Percentiles rank a stretch among this genome's conserved stretches.
phyloP scores from a whole-genome alignment of 2,329 filamentous ascomycete genomes.

The Claviceps maximensis region DNA sequence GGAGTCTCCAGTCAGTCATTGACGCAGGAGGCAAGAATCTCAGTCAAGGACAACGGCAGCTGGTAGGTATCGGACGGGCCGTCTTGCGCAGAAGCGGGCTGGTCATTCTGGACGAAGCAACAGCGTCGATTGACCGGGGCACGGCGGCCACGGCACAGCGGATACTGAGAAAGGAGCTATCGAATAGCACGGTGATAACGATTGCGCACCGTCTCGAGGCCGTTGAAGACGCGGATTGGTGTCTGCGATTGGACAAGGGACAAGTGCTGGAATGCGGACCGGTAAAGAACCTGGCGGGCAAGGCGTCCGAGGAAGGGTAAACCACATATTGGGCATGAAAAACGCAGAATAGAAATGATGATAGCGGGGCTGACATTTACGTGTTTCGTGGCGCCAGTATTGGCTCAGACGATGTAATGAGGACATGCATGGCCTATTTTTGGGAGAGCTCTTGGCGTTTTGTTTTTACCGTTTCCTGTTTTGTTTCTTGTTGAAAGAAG shows the following conservation, averaged over 20 bases:
- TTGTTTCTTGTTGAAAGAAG: too few relatives aligned
- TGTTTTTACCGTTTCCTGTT: too few relatives aligned
- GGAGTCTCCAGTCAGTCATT: conserved; percentile 36
- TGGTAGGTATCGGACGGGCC: conserved; percentile 46
- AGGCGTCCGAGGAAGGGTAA: neutral
- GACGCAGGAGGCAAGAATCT: conserved; percentile 49
- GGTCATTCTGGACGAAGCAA: conserved; percentile 52
- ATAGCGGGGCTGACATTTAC: neutral
- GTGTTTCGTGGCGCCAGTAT: neutral
- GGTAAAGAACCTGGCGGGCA: conserved; percentile 9
- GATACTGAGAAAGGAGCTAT: conserved; percentile 41
- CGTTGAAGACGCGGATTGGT: conserved; percentile 44
- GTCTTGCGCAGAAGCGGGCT: conserved; percentile 47
- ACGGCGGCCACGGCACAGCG: conserved; percentile 46
- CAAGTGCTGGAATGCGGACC: conserved; percentile 36
- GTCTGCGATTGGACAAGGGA: conserved; percentile 38
- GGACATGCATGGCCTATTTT: neutral
- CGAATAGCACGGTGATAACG: conserved; percentile 46
- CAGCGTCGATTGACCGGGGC: conserved; percentile 46
- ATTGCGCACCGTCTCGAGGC: conserved; percentile 54
- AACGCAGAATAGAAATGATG: neutral
- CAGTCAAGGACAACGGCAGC: conserved; percentile 49
- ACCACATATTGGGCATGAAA: neutral
- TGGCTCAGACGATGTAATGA: neutral
- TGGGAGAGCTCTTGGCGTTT: too few relatives aligned